Evolutionary conservation across 73 alveolate species (phyloP).

Genomic region (Paraurostyla sp.): DNA sequence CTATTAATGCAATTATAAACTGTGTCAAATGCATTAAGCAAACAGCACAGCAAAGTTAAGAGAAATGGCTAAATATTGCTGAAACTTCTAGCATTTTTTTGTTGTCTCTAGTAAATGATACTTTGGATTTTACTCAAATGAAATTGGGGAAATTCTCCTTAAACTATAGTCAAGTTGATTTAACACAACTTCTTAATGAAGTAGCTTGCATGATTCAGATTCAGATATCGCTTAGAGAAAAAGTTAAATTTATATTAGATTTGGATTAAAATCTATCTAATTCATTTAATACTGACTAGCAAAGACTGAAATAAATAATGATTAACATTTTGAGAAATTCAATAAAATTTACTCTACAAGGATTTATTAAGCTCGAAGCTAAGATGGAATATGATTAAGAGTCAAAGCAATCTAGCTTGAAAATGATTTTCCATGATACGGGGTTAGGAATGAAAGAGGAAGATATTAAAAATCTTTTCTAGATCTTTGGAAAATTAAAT

Average conservation of each 20-base stretch:
- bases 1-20: conserved; percentile 47
- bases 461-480: conserved; percentile 6
- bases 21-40: not conserved
- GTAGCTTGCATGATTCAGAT: not conserved
- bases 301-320: conserved; percentile 38
- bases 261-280: not conserved
- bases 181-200: not conserved
- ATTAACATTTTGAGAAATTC: conserved; percentile 43
- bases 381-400: not conserved
- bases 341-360: conserved; percentile 36
- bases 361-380: not conserved
- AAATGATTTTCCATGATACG: conserved; percentile 5
- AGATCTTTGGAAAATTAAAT: conserved; percentile 27
- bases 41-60: not conserved
- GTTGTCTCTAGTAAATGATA: conserved; percentile 3
- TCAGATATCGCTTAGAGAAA: not conserved
- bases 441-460: conserved; percentile 39
- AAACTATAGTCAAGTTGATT: not conserved
- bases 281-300: not conserved
- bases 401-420: not conserved
- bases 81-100: not conserved
- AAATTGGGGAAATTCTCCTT: not conserved
- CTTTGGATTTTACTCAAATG: conserved; percentile 12
- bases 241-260: not conserved
- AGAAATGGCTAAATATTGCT: conserved; percentile 23